Evolutionary conservation across 1,284 basidiomycete species (phyloP), one percentile per base, ranked within the genome.

Genomic region (Moesziomyces antarcticus): DNA sequence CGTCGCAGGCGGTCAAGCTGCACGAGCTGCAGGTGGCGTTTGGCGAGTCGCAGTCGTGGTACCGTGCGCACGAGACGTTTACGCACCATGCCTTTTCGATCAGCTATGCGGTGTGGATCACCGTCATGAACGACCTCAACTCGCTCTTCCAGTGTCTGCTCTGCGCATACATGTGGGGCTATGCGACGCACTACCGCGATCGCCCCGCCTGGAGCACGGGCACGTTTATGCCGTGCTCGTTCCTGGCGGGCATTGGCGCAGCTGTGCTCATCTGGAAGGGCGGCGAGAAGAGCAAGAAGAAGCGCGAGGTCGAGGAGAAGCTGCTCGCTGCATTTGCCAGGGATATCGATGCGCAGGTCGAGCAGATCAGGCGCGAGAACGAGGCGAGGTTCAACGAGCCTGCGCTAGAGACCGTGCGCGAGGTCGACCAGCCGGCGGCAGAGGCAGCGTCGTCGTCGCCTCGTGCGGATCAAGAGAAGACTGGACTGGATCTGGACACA

Each of bases 11-110:
- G 0, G 20, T 49, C 1, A 50, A 60, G 13, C 42, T 77, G n/a
- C 50, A 68, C 37, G 16, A 14, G 13, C 55, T 77, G 1, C 75
- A 77, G 48, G 62, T 52, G 18, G 24, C 35, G 6, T 75, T 77
- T 22, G 63, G 72, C 22, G 59, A 69, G 9, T 69, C 50, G 46
- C 72, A 71, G 33, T 67, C 63, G 11, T 94, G 92, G 92, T 94
- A 94, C 83, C 87, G 91, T 44, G 89, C 92, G 2, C 92, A 94
- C 84, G 92, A 91, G 41, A 93, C 91, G 11, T 90, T 90, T 59
- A 93, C 92, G 0, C 92, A 93, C 82, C 86, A 90, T 57, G 92
- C 92, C 9, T 93, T 93, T 83, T 90, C 91, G 7, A 77, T 80
- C 54, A 59, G 52, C 5, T 52, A 67, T 91, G 73, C 69, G 7